Percentiles rank a stretch among this genome's conserved stretches.
Evolutionary conservation across 805 yeast genomes (phyloP).

Genomic region (Kurtzmaniella fragi): DNA sequence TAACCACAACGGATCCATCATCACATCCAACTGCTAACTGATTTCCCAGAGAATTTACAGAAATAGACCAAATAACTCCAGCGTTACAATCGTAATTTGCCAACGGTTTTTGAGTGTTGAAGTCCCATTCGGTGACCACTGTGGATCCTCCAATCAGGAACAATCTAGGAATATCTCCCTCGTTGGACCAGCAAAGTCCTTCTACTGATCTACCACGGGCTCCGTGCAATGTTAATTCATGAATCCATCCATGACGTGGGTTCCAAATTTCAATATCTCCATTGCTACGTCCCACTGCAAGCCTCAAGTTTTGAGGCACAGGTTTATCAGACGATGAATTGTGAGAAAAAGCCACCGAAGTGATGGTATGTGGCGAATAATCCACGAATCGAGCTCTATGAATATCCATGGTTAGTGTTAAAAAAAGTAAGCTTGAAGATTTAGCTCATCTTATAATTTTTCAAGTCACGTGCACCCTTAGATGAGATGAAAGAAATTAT

Average conservation of each 20-base stretch:
- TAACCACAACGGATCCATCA: constrained; percentile 81
- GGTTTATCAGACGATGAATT: constrained; percentile 37
- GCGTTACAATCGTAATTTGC: constrained; percentile 84
- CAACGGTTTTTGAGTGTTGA: constrained; percentile 64
- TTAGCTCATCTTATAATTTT: constrained; percentile 16
- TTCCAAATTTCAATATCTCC: constrained; percentile 97
- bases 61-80: constrained; percentile 89
- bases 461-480: constrained; percentile 4
- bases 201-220: constrained; percentile 83
- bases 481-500: no score
- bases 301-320: constrained; percentile 51
- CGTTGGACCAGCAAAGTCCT: constrained; percentile 75
- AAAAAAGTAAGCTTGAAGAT: no score
- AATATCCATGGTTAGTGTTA: constrained; percentile 49
- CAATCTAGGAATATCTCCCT: constrained; percentile 53
- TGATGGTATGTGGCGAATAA: constrained; percentile 76
- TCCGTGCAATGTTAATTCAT: constrained; percentile 68
- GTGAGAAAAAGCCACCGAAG: constrained; percentile 76
- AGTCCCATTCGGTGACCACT: constrained; percentile 86
- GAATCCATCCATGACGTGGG: constrained; percentile 76
- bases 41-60: constrained; percentile 54
- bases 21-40: constrained; percentile 90
- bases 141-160: constrained; percentile 96
- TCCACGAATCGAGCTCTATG: constrained; percentile 93
- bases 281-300: constrained; percentile 89